These are phyloP conservation scores for Endogone sp. DNA, from an alignment of 192 early-diverging fungal genomes.

Conservation along the genomic window DNA sequence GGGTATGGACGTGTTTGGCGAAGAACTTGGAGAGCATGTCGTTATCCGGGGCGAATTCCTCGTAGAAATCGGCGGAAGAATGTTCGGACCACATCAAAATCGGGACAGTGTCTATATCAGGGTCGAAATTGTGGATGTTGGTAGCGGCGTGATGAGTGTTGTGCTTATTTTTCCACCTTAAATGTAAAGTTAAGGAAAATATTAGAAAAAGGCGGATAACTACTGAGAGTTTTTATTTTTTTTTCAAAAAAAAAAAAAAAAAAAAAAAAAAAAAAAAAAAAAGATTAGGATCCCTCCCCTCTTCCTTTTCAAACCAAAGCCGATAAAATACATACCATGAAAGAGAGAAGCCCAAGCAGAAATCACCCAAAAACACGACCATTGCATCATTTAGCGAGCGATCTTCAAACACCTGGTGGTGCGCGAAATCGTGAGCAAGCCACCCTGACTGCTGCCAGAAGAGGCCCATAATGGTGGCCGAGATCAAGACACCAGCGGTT, in stretches of 20 bases:
- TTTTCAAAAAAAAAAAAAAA: no score
- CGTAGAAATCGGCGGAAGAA: slow-evolving; percentile 48
- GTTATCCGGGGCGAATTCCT: slow-evolving; percentile 40
- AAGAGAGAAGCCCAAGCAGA: slow-evolving; percentile 76
- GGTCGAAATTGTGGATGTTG: slow-evolving; percentile 77
- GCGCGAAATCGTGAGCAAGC: slow-evolving; percentile 79
- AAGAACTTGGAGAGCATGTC: slow-evolving; percentile 56
- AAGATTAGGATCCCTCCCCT: no score
- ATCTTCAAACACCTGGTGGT: slow-evolving; percentile 77
- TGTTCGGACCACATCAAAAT: slow-evolving; percentile 73
- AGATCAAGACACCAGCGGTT: slow-evolving; percentile 46
- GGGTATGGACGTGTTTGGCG: slow-evolving; percentile 36
- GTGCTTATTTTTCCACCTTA: slow-evolving; percentile 86
- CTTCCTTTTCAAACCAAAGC: no score
- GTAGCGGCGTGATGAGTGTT: slow-evolving; percentile 80
- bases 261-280: no score
- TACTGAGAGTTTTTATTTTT: no score
- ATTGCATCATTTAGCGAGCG: slow-evolving; percentile 57
- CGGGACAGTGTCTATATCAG: slow-evolving; percentile 82
- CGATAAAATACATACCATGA: slow-evolving; percentile 49
- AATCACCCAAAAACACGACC: slow-evolving; percentile 66
- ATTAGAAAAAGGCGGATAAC: no score
- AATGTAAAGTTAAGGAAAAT: slow-evolving; percentile 4
- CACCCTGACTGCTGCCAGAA: slow-evolving; percentile 86
- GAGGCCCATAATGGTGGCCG: slow-evolving; percentile 57